phyloP scores from a whole-genome alignment of 2,329 filamentous ascomycete genomes.

The Monilinia fructigena region DNA sequence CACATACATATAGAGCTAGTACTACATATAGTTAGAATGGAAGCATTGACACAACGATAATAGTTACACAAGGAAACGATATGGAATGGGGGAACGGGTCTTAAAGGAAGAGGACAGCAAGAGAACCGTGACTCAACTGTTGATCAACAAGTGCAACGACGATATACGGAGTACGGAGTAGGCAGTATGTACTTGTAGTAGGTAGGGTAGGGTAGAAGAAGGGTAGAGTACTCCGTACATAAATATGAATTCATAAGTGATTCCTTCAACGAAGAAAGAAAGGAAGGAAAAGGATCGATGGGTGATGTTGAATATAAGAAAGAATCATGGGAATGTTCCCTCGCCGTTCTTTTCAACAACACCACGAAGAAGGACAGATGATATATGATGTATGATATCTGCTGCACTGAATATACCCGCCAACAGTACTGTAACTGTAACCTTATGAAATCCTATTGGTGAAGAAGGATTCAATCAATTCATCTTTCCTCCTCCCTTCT shows the following conservation, averaged over 20 bases:
- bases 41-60: conserved; percentile 16
- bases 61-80: neutral
- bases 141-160: neutral
- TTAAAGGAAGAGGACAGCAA: conserved; percentile 5
- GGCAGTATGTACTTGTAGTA: too few species aligned
- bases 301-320: neutral
- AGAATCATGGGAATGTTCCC: neutral
- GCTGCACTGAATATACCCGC: neutral
- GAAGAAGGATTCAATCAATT: neutral
- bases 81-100: neutral
- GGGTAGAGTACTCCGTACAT: too few species aligned
- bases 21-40: conserved; percentile 1
- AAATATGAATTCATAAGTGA: neutral
- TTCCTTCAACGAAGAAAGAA: neutral
- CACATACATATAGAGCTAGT: neutral
- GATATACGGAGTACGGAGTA: too few species aligned
- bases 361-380: neutral
- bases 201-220: neutral
- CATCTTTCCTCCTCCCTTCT: too few species aligned
- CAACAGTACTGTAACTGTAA: too few species aligned
- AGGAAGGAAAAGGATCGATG: neutral
- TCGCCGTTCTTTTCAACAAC: neutral
- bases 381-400: neutral
- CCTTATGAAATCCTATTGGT: neutral
- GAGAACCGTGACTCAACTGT: conserved; percentile 10